A percentile compares a stretch with the other conserved stretches of the same genome.
Conservation (phyloP, 306 rosid species). For the Vigna mungo region DNA sequence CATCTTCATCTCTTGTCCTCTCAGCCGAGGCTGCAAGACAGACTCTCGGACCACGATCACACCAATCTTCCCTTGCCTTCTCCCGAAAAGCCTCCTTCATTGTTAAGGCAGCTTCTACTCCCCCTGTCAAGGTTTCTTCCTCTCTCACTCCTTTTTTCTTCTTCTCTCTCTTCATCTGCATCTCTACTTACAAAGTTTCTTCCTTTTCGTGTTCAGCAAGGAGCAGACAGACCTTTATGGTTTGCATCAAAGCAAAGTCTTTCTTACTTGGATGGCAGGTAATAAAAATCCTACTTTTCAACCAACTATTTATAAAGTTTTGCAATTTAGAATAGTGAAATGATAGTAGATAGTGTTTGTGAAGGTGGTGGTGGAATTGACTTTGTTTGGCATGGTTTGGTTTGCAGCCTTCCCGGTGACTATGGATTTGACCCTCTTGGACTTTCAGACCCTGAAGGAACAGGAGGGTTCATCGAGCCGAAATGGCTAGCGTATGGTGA, state of each 20-base stretch:
- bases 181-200: neutral
- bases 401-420: conserved; percentile 90
- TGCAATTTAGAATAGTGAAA: too few species aligned
- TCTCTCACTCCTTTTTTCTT: neutral
- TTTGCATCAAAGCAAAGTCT: conserved; percentile 99
- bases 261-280: conserved; percentile 98
- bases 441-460: conserved; percentile 96
- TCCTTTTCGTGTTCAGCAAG: conserved; percentile 70
- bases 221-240: conserved; percentile 87
- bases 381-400: conserved; percentile 19
- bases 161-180: neutral
- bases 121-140: conserved; percentile 83
- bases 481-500: conserved; percentile 96
- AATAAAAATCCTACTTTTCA: neutral
- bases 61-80: conserved; percentile 53
- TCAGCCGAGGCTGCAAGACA: conserved; percentile 71
- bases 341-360: too few species aligned
- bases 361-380: conserved; percentile 22
- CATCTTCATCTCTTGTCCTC: conserved; percentile 83
- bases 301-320: too few species aligned
- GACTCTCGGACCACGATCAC: conserved; percentile 61
- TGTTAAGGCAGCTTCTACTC: conserved; percentile 76
- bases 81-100: conserved; percentile 69
- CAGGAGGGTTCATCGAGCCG: conserved; percentile 97
- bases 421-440: conserved; percentile 94